Evolutionary conservation across 495 filamentous ascomycete genomes (phyloP).

Genomic region (Neurospora hispaniola): DNA sequence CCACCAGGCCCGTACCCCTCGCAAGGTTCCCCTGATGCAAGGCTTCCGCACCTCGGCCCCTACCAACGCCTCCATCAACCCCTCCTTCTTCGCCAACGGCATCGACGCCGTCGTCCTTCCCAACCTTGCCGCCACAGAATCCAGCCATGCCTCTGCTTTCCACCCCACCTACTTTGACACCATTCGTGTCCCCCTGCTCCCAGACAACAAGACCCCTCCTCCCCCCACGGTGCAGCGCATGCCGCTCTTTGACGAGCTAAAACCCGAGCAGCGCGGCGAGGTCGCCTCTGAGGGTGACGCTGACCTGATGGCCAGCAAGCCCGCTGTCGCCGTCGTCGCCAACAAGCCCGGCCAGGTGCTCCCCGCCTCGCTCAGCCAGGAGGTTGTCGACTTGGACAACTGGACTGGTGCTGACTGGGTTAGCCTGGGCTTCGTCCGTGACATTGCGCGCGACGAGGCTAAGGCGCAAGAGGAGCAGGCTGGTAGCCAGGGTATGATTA

Average conservation of each 20-base stretch:
- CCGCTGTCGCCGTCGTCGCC: slow-evolving; percentile 33
- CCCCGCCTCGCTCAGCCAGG: slow-evolving; percentile 31
- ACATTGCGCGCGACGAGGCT: slow-evolving; percentile 10
- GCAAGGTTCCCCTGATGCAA: slow-evolving; percentile 37
- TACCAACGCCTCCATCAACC: slow-evolving; percentile 10
- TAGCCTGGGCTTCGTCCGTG: slow-evolving; percentile 36
- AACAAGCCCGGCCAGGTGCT: slow-evolving; percentile 32
- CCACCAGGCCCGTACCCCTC: slow-evolving; percentile 14
- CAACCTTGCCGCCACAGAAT: slow-evolving; percentile 11
- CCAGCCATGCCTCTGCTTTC: not conserved
- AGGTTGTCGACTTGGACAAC: slow-evolving; percentile 14
- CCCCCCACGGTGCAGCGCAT: slow-evolving; percentile 5
- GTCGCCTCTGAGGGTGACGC: slow-evolving; percentile 23
- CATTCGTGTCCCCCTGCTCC: slow-evolving; percentile 36
- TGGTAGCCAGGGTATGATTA: slow-evolving; percentile 28
- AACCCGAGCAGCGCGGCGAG: not conserved
- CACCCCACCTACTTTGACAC: slow-evolving; percentile 19
- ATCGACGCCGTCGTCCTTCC: slow-evolving; percentile 35
- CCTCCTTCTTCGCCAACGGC: slow-evolving; percentile 7
- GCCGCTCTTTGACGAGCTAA: slow-evolving; percentile 1
- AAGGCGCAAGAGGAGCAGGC: slow-evolving; percentile 9
- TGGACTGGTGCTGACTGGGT: slow-evolving; percentile 37
- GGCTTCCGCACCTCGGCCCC: slow-evolving; percentile 36
- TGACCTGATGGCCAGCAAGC: slow-evolving; percentile 15
- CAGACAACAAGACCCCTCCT: slow-evolving; percentile 26